Percentiles rank a stretch among this genome's conserved stretches.
Conservation (phyloP, 2,329 filamentous ascomycete genomes). For the Lasiodiplodia sp. region DNA sequence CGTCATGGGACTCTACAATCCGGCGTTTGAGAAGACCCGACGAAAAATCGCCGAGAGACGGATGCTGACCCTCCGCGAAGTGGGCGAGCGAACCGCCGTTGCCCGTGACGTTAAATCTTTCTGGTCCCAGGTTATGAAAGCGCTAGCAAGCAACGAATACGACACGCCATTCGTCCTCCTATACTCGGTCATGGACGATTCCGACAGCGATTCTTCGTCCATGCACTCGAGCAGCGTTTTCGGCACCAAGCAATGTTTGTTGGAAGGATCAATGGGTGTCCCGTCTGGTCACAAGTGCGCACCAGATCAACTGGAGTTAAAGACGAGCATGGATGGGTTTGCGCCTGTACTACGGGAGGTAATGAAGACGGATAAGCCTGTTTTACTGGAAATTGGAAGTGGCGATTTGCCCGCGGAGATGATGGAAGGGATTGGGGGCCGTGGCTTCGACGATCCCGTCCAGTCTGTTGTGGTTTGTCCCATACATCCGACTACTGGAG, state of each 20-base stretch:
- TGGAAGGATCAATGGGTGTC: slow-evolving; percentile 77
- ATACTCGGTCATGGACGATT: slow-evolving; percentile 76
- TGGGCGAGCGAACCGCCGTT: slow-evolving; percentile 75
- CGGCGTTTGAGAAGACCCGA: slow-evolving; percentile 80
- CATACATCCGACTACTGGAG: slow-evolving; percentile 77
- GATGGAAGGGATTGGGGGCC: slow-evolving; percentile 71
- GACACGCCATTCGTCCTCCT: slow-evolving; percentile 80
- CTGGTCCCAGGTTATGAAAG: slow-evolving; percentile 73
- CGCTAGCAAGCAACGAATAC: slow-evolving; percentile 75
- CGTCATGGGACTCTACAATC: slow-evolving; percentile 80
- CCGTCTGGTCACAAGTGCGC: slow-evolving; percentile 69
- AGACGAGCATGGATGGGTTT: slow-evolving; percentile 74
- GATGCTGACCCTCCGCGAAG: slow-evolving; percentile 79
- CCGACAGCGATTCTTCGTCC: slow-evolving; percentile 74
- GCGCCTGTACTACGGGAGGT: slow-evolving; percentile 78
- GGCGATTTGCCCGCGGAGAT: slow-evolving; percentile 70
- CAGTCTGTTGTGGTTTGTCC: slow-evolving; percentile 77
- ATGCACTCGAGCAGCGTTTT: slow-evolving; percentile 71
- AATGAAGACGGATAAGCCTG: slow-evolving; percentile 71
- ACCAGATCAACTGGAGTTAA: slow-evolving; percentile 70
- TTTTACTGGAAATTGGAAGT: slow-evolving; percentile 71
- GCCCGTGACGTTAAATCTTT: slow-evolving; percentile 77
- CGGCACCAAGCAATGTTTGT: slow-evolving; percentile 68
- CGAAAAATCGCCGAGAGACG: slow-evolving; percentile 79
- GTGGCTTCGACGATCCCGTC: slow-evolving; percentile 75